Percentiles rank a stretch among this genome's conserved stretches.
These are phyloP conservation scores for Neocatenulostroma microsporum DNA, from an alignment of 2,329 filamentous ascomycete genomes.

Conservation along the genomic window DNA sequence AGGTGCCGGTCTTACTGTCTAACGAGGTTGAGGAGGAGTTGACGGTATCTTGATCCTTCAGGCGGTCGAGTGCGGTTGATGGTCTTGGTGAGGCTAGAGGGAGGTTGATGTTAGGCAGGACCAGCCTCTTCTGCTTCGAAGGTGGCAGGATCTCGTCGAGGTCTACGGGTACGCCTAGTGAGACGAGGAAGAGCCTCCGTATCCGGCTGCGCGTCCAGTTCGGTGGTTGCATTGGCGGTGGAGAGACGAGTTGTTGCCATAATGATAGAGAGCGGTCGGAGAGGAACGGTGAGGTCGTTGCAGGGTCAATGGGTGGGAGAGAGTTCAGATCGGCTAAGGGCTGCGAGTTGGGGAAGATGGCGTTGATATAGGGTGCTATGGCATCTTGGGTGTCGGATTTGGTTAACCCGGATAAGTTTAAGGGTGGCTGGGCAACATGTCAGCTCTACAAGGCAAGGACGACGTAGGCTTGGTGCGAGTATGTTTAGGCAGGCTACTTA, in stretches of 20 bases:
- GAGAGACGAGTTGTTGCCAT: constrained; percentile 93
- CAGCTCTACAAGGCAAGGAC: too few relatives aligned
- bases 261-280: constrained; percentile 81
- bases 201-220: constrained; percentile 98
- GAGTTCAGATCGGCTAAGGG: constrained; percentile 22
- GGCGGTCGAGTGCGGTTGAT: constrained; percentile 29
- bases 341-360: constrained; percentile 55
- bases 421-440: constrained; percentile 24
- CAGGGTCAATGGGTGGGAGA: constrained; percentile 21
- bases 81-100: constrained; percentile 33
- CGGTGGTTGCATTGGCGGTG: constrained; percentile 86
- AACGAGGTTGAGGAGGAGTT: constrained; percentile 27
- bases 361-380: constrained; percentile 58
- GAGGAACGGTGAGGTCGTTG: constrained; percentile 57
- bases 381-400: constrained; percentile 53
- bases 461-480: too few relatives aligned
- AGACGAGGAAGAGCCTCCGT: constrained; percentile 88
- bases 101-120: constrained; percentile 68
- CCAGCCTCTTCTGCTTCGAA: constrained; percentile 94
- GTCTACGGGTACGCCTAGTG: constrained; percentile 89
- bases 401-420: constrained; percentile 24
- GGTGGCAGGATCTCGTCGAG: constrained; percentile 95
- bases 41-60: constrained; percentile 24
- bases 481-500: too few relatives aligned
- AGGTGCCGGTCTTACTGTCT: constrained; percentile 23